Percentiles rank a stretch among this genome's conserved stretches.
These are phyloP conservation scores for Phytophthora hybrid DNA, from an alignment of 352 stramenopile genomes.

Conservation along the genomic window DNA sequence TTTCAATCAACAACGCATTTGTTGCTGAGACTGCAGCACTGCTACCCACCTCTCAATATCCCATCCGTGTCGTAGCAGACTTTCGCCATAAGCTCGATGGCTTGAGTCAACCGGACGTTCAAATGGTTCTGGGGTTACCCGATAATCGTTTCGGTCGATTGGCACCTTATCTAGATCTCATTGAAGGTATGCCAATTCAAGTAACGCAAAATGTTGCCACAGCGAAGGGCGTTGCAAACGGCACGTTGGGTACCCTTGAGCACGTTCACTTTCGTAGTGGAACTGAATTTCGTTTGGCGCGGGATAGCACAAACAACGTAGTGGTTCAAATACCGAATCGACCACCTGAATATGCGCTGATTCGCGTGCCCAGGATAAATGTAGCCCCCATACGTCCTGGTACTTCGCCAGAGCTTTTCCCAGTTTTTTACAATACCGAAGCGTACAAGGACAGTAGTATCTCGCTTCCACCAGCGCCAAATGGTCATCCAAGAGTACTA, in stretches of 20 bases:
- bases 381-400: not conserved
- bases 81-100: not conserved
- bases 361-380: not conserved
- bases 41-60: not conserved
- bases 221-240: slow-evolving; percentile 12
- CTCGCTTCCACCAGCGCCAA: not conserved
- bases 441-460: not conserved
- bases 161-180: slow-evolving; percentile 21
- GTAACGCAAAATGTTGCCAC: slow-evolving; percentile 20
- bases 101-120: not conserved
- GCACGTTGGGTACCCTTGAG: slow-evolving; percentile 5
- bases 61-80: slow-evolving; percentile 2
- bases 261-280: not conserved
- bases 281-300: slow-evolving; percentile 6
- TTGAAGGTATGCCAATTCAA: slow-evolving; percentile 25
- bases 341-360: not conserved
- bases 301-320: not conserved
- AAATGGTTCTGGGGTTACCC: not conserved
- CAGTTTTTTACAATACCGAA: not conserved
- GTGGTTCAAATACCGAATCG: slow-evolving; percentile 10
- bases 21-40: not conserved
- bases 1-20: slow-evolving; percentile 6
- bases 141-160: slow-evolving; percentile 14
- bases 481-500: not conserved
- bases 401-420: not conserved